Evolutionary conservation across 1,284 basidiomycete genomes (phyloP), one percentile per base, ranked within the genome.

Genomic region (Microbotryum saponariae): DNA sequence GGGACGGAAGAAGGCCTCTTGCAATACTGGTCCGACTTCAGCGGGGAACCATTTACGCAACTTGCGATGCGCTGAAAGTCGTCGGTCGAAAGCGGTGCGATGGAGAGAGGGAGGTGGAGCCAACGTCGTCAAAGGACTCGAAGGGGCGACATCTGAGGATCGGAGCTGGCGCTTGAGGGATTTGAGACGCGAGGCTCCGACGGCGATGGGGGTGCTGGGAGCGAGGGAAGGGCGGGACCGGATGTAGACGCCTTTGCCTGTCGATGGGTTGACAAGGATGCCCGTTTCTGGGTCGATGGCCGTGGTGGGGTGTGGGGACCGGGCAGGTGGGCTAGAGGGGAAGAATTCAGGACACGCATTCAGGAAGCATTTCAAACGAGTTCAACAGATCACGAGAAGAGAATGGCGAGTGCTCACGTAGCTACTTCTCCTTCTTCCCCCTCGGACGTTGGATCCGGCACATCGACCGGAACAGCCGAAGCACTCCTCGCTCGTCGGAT

Each of bases 211-310:
- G 33, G 27, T 27, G 2, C 21, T 46, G 45, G 18, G 7, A n/a
- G 29, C 27, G 29, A 31, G 31, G 21, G 50, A 18, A 21, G 27
- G 44, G 29, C 50, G 29, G 4, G 60, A 59, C 2, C 66, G 66
- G 20, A 63, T 52, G 52, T 67, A 67, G 56, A 62, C 59, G 5
- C 56, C 66, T 45, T 64, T 64, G n/a, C 18, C 37, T 18, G 37
- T 42, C 14, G 37, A 12, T 2, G 37, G 37, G 37, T 42, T 42
- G 37, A 42, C 16, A 10, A 42, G 37, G 14, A 42, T 42, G 12
- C 37, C 37, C 37, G 37, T 42, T 12, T 42, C 37, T 4, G 12
- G 37, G 16, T 42, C 37, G 37, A 42, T 42, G 14, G 37, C 10
- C 12, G 37, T 42, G 37, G 10, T 42, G 14, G 37, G 37, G 5